Conservation (phyloP, 176 grass and related monocot species). For the Bothriochloa decipiens region DNA sequence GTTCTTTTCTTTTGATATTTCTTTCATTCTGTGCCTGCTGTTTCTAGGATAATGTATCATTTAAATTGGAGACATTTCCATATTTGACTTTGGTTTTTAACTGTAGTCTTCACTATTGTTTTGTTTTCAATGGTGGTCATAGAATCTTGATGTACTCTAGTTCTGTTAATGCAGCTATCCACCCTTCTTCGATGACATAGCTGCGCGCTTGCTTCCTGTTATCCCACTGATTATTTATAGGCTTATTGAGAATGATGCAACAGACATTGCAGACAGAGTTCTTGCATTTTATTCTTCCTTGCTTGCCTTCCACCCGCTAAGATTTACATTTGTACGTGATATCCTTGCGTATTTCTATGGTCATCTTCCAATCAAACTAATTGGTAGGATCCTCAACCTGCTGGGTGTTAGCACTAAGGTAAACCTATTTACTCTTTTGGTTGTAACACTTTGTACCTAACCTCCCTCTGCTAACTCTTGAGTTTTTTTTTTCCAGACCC, state of each 20-base stretch:
- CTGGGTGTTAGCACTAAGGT: conserved; percentile 89
- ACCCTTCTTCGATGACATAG: conserved; percentile 96
- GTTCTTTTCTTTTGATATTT: conserved; percentile 33
- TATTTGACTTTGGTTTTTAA: conserved; percentile 40
- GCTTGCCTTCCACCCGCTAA: conserved; percentile 89
- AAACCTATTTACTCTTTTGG: conserved; percentile 37
- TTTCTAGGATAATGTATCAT: conserved; percentile 30
- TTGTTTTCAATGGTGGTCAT: conserved; percentile 33
- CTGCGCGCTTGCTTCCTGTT: conserved; percentile 83
- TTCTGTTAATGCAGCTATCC: conserved; percentile 76
- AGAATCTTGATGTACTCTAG: conserved; percentile 40
- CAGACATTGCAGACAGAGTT: conserved; percentile 87
- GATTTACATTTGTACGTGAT: conserved; percentile 96
- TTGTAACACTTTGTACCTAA: conserved; percentile 9
- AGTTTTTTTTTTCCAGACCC: conserved; percentile 71
- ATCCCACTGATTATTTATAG: conserved; percentile 95
- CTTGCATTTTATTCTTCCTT: conserved; percentile 79
- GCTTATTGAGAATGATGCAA: conserved; percentile 91
- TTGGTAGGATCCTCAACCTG: conserved; percentile 81
- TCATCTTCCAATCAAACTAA: conserved; percentile 83
- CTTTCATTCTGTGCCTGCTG: conserved; percentile 18
- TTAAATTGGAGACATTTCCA: conserved; percentile 31
- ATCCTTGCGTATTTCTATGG: conserved; percentile 99
- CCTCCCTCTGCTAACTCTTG: conserved; percentile 31
- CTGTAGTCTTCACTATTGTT: conserved; percentile 29